These are phyloP conservation scores for Lactarius quietus DNA, from an alignment of 768 basidiomycete genomes.

Conservation along the genomic window DNA sequence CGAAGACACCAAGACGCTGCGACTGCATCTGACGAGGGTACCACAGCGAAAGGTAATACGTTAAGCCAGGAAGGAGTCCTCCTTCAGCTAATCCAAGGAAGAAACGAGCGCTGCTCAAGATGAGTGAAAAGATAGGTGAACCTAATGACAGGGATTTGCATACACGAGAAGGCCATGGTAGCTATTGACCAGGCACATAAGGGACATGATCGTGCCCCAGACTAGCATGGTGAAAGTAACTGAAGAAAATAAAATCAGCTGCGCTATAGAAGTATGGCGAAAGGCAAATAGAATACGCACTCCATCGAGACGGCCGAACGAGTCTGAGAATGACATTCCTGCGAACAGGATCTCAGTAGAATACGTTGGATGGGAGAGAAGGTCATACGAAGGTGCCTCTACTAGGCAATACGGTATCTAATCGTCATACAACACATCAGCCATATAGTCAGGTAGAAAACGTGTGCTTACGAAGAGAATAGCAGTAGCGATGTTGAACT, in stretches of 20 bases:
- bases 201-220: conserved; percentile 40
- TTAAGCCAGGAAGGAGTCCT: conserved; percentile 40
- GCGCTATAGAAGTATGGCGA: not conserved
- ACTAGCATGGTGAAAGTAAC: conserved; percentile 39
- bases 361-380: not conserved
- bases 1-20: conserved; percentile 57
- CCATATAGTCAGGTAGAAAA: not conserved
- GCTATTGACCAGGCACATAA: conserved; percentile 39
- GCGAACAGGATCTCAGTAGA: not conserved
- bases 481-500: conserved; percentile 38
- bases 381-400: conserved; percentile 39
- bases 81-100: conserved; percentile 48
- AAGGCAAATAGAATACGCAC: conserved; percentile 27
- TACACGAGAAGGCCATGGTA: conserved; percentile 34
- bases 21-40: conserved; percentile 58
- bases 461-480: conserved; percentile 36
- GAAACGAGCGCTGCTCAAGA: conserved; percentile 34
- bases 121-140: not conserved
- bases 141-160: conserved; percentile 25
- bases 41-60: conserved; percentile 53
- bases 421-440: not conserved
- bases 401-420: conserved; percentile 38
- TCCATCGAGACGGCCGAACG: conserved; percentile 36
- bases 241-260: conserved; percentile 28
- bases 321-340: conserved; percentile 40